Evolutionary conservation across 805 yeast species (phyloP).

Genomic region (Cyberlindnera meyerae): DNA sequence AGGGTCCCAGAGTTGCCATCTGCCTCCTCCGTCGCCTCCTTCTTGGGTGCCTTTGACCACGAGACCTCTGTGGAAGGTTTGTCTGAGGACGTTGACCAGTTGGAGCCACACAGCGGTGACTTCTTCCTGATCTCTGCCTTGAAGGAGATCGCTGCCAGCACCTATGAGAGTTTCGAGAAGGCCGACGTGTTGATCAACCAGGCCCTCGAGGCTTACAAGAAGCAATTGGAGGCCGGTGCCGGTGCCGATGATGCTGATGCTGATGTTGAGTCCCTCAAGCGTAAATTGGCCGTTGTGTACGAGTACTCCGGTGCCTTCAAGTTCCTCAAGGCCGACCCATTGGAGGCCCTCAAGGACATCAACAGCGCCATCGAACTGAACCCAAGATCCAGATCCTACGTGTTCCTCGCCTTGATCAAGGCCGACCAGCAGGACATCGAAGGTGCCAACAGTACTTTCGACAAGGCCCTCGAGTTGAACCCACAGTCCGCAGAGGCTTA

Average conservation of each 20-base stretch:
- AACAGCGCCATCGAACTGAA: slow-evolving; percentile 57
- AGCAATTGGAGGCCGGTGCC: slow-evolving; percentile 22
- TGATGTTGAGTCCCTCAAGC: slow-evolving; percentile 26
- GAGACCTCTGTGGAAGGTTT: slow-evolving; percentile 46
- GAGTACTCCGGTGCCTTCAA: slow-evolving; percentile 82
- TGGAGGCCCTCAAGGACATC: slow-evolving; percentile 58
- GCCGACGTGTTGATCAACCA: slow-evolving; percentile 44
- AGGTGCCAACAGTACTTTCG: slow-evolving; percentile 66
- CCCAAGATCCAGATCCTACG: slow-evolving; percentile 79
- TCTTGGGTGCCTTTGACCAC: slow-evolving; percentile 78
- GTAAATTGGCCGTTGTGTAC: slow-evolving; percentile 61
- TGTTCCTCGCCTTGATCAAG: slow-evolving; percentile 73
- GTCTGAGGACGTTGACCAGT: slow-evolving; percentile 18
- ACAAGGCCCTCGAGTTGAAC: slow-evolving; percentile 62
- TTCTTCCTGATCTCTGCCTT: slow-evolving; percentile 63
- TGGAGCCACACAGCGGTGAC: slow-evolving; percentile 50
- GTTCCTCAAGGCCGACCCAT: slow-evolving; percentile 73
- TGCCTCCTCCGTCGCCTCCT: slow-evolving; percentile 76
- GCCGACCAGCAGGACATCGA: slow-evolving; percentile 77
- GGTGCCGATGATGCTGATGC: slow-evolving; percentile 23
- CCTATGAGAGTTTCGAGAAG: slow-evolving; percentile 32
- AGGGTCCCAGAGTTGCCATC: slow-evolving; percentile 56
- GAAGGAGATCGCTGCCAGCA: slow-evolving; percentile 43
- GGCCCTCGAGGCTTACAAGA: slow-evolving; percentile 46
- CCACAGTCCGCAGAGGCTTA: slow-evolving; percentile 74